Evolutionary conservation across 352 stramenopile species (phyloP), one percentile per base, ranked within the genome.

Genomic region (Phytophthora crassamura): DNA sequence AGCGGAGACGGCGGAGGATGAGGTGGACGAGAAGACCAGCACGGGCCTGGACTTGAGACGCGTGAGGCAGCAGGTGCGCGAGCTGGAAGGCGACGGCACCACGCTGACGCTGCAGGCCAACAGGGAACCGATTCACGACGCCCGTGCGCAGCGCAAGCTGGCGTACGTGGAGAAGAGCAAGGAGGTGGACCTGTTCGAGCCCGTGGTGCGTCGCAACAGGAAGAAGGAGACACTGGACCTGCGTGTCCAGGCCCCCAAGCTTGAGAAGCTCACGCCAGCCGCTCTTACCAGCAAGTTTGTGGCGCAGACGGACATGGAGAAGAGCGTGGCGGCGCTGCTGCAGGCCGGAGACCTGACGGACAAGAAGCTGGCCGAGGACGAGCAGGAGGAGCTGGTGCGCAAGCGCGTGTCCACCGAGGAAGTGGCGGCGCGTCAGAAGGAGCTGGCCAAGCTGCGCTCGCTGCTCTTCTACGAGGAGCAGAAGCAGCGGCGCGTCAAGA

Each of bases 391-490:
- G 64, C 77, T 97, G 10, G 70, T 76, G 8, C 82, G 79, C 15
- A 94, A 94, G 51, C 81, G 80, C 7, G 75, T 97, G 18, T 88
- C 85, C 30, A 67, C 67, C 0, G 80, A 86, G n/a, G 86, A 98
- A 30, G 89, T 98, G 41, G 68, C 83, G 52, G 78, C 82, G 41
- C 89, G 93, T 5, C 90, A 98, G 60, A 85, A 86, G 36, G 94
- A 99, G 69, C 77, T 99, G 28, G 84, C 96, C 2, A 98, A 98
- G 73, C 94, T 99, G 76, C 88, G 97, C 40, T 88, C 96, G 52
- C 80, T 99, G 40, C 89, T 99, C 70, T 99, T 99, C 64, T 99
- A 99, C 77, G 93, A 99, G 42, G 97, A 99, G 78, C 93, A 99
- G 77, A 99, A 99, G 72, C 75, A 92, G 47, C 93, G 97, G 67